Conservation (phyloP, 2,329 filamentous ascomycete species). For the Colletotrichum kahawae region DNA sequence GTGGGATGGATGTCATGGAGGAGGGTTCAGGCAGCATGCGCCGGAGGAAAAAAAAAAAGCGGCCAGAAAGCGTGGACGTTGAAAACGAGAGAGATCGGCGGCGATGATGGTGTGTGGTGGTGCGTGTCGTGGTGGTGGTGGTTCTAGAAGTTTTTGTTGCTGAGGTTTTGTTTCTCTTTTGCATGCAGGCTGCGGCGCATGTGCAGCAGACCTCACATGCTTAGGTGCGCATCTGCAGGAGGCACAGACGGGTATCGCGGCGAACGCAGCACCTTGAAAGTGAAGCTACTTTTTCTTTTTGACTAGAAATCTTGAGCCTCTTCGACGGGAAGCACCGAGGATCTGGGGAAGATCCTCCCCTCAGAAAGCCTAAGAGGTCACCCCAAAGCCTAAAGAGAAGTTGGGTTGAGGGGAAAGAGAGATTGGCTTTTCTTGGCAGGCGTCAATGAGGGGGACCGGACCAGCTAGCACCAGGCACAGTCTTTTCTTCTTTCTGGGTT, state of each 20-base stretch:
- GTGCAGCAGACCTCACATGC: background rate
- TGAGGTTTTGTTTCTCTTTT: background rate
- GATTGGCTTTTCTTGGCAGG: constrained; percentile 6
- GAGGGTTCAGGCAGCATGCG: background rate
- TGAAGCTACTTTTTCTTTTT: background rate
- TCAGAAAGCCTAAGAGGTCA: background rate
- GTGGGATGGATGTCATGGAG: background rate
- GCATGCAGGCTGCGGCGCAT: background rate
- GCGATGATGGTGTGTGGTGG: background rate
- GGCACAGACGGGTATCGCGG: background rate
- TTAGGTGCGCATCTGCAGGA: background rate
- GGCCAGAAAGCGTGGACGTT: background rate
- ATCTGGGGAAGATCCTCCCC: background rate
- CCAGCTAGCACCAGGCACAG: background rate
- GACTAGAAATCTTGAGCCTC: background rate
- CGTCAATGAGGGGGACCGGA: background rate
- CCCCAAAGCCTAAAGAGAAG: background rate
- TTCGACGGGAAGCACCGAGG: background rate
- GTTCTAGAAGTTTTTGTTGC: constrained; percentile 1
- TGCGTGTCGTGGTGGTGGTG: too few species aligned
- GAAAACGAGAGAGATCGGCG: background rate
- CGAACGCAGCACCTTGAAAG: background rate
- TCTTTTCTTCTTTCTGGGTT: background rate
- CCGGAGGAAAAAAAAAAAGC: background rate
- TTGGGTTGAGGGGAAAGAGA: background rate